These are phyloP conservation scores for Plasmodium inui DNA, from an alignment of 169 alveolate species.

Conservation along the genomic window DNA sequence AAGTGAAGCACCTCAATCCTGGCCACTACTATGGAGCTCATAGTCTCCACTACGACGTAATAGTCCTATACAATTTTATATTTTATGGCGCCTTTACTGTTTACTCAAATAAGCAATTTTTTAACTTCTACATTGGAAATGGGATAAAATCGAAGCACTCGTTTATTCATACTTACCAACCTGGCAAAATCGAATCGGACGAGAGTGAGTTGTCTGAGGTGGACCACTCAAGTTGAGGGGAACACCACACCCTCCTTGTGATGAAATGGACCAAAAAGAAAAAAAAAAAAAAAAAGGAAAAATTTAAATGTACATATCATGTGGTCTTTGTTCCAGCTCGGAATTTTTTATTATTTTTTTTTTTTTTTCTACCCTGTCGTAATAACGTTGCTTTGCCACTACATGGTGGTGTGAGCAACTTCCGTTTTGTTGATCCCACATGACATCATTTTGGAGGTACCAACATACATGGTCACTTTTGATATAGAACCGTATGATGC, in stretches of 20 bases:
- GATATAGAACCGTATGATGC: neutral
- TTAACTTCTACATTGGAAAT: slow-evolving; percentile 53
- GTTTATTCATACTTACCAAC: slow-evolving; percentile 44
- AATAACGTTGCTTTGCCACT: neutral
- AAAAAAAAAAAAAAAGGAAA: slow-evolving; percentile 23
- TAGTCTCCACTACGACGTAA: slow-evolving; percentile 38
- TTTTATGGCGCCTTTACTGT: slow-evolving; percentile 65
- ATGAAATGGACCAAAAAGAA: neutral
- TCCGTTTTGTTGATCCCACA: neutral
- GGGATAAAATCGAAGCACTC: slow-evolving; percentile 57
- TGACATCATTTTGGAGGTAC: neutral
- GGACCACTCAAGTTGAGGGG: slow-evolving; percentile 20
- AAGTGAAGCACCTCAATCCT: slow-evolving; percentile 31
- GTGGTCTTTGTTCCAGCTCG: neutral
- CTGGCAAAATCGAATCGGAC: slow-evolving; percentile 46
- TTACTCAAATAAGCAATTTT: slow-evolving; percentile 30
- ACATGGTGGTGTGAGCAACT: neutral
- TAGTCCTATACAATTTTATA: slow-evolving; percentile 25
- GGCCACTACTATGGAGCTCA: slow-evolving; percentile 35
- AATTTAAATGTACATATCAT: neutral
- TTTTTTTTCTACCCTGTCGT: neutral
- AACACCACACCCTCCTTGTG: neutral
- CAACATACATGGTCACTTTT: neutral
- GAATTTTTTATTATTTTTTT: neutral
- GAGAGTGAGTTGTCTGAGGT: slow-evolving; percentile 55